Evolutionary conservation across 257 asterid genomes (phyloP).

Genomic region (Jacaranda copaia): DNA sequence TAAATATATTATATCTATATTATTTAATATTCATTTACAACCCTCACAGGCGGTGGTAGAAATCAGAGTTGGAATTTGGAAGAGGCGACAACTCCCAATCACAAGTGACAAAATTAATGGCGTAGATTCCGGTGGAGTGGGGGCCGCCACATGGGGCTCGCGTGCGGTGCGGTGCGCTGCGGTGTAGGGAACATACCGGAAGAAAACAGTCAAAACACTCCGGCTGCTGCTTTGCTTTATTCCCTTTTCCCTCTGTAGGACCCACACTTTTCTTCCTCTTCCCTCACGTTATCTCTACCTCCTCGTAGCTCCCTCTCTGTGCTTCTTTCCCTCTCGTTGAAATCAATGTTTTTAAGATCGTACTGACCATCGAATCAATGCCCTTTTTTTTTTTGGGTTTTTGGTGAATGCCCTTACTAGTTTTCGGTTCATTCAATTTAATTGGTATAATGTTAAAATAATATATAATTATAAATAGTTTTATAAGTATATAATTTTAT

Average conservation of each 20-base stretch:
- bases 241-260: not conserved
- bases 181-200: not conserved
- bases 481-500: too few species aligned
- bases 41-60: too few species aligned
- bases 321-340: not conserved
- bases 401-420: too few species aligned
- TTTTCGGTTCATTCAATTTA: too few species aligned
- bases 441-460: too few species aligned
- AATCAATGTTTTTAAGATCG: too few species aligned
- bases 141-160: conserved; percentile 5
- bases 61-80: too few species aligned
- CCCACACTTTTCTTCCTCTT: conserved; percentile 9
- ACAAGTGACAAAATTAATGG: conserved; percentile 19
- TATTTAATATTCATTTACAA: too few species aligned
- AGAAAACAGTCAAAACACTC: not conserved
- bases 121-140: conserved; percentile 34
- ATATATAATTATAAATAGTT: too few species aligned
- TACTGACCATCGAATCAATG: too few species aligned
- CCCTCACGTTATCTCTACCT: not conserved
- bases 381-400: too few species aligned
- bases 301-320: not conserved
- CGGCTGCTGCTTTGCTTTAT: not conserved
- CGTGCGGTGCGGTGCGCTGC: not conserved
- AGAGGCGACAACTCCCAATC: not conserved
- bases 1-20: too few species aligned